Base-by-base conservation (phyloP, 1,284 basidiomycete genomes). In the Mycosarcoma mackinlayi region DNA sequence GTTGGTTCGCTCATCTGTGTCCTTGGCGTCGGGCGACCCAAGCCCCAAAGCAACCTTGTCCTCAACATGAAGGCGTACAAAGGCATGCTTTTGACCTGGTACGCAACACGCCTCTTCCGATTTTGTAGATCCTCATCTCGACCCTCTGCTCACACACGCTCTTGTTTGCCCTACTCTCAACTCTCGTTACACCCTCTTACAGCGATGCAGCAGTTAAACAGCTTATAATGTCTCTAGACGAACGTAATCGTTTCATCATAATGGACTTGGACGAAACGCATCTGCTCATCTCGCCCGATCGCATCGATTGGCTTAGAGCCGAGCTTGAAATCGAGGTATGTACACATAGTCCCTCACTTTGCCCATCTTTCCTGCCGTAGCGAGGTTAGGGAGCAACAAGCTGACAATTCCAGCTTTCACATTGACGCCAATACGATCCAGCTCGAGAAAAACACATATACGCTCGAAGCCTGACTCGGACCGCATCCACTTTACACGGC, bases 121-220 rank as follows among this genome's bases (percentile, higher is more conserved):
- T n/a, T n/a, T n/a, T n/a, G n/a, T n/a, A n/a, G n/a, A n/a, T n/a
- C 53, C 37, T 39, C 37, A 35, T 9, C n/a, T 18, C 30, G 4
- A 16, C 28, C 3, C 37, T 30, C 7, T 33, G 19, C n/a, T 14
- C n/a, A 24, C 44, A 18, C 11, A 4, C 13, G 8, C 24, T 41
- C 23, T 3, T 19, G 21, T 24, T 21, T 23, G 5, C 44, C 31
- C 30, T 31, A 18, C 18, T 11, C 39, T 24, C n/a, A 10, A 44
- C 40, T 19, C 28, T 46, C 37, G 2, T 24, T 28, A 27, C 34
- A 1, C 16, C 25, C 28, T 24, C 16, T 33, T 19, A 6, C 76
- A 93, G 92, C 78, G 92, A 94, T 81, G 88, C 92, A 6, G 92
- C 92, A 4, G 92, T 93, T 51, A 94, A 94, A 84, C 92, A 94